Base-by-base conservation (phyloP, 139 green algal genomes). In the Diplosphaera chodatii region DNA sequence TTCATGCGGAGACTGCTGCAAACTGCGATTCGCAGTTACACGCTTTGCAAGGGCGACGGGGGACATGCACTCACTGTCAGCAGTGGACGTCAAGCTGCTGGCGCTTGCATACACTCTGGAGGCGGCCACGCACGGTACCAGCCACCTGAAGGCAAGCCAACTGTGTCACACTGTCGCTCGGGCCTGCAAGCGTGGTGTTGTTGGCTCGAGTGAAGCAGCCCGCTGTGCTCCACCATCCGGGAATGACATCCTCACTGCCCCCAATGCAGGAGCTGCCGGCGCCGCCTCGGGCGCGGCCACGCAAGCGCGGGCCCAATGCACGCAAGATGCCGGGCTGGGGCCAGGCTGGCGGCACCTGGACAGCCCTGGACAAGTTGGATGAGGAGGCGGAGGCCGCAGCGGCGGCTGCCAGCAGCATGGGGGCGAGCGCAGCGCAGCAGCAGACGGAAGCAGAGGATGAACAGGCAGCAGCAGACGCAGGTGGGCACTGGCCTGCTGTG, bases 11-110 rank as follows among this genome's bases (percentile, higher is more conserved):
- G n/a, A n/a, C n/a, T n/a, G n/a, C n/a, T n/a, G n/a, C n/a, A n/a
- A n/a, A n/a, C n/a, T n/a, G n/a, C n/a, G n/a, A 23, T 31, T 23
- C 59, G 68, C 90, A 97, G 92, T 97, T 1, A 75, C 88, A 0
- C 41, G 71, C 13, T 98, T 98, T 79, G 91, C 92, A 0, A 78
- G 89, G 0, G 85, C 85, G 33, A 97, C 90, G 0, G 93, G 93
- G 13, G 93, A 98, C 78, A 70, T 94, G 5, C 84, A 92, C 48
- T 84, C 86, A 3, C 83, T 98, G 10, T 98, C 93, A 0, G 56
- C 73, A 1, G 78, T 82, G 0, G 93, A 98, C 64, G 59, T 95
- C 23, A 85, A 88, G 62, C 83, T 98, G 55, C 77, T 98, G 15
- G 93, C 93, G 4, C 82, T 98, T 40, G 77, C 90, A 0, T 77